Percentiles rank a stretch among this genome's conserved stretches.
Conservation (phyloP, 73 alveolate species). For the Durusdinium trenchii region DNA sequence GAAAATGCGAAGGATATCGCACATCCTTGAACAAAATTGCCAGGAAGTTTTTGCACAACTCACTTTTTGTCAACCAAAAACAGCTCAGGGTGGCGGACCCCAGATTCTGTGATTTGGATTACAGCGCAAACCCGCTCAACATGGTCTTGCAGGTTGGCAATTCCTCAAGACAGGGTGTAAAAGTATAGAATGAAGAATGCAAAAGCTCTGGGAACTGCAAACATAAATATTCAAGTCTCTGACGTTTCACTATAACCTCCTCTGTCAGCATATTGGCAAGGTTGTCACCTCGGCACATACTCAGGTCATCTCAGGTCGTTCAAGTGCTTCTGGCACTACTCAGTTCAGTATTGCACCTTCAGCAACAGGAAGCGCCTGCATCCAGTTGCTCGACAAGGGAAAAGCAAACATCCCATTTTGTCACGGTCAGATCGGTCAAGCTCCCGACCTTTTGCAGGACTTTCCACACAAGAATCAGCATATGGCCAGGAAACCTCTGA, state of each 20-base stretch:
- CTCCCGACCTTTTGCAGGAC: conserved; percentile 63
- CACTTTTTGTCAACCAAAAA: not conserved
- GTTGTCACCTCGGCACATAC: not conserved
- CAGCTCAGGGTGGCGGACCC: not conserved
- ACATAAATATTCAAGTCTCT: not conserved
- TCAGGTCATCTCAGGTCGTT: not conserved
- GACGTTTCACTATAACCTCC: conserved; percentile 11
- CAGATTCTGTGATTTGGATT: conserved; percentile 26
- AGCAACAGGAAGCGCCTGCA: conserved; percentile 62
- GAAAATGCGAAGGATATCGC: conserved; percentile 73
- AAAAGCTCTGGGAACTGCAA: not conserved
- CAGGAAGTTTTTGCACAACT: not conserved
- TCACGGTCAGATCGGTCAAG: not conserved
- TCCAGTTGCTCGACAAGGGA: not conserved
- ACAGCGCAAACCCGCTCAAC: conserved; percentile 37
- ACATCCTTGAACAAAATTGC: too few species aligned
- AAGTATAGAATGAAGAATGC: not conserved
- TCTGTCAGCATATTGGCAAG: conserved; percentile 52
- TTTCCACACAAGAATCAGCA: conserved; percentile 58
- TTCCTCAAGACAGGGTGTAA: not conserved
- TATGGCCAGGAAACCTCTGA: conserved; percentile 31
- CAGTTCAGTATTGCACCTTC: not conserved
- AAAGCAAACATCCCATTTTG: not conserved
- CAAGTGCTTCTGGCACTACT: not conserved
- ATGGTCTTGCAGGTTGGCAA: conserved; percentile 47